phyloP scores from a whole-genome alignment of 768 basidiomycete species.

The Tephrocybe sp. region DNA sequence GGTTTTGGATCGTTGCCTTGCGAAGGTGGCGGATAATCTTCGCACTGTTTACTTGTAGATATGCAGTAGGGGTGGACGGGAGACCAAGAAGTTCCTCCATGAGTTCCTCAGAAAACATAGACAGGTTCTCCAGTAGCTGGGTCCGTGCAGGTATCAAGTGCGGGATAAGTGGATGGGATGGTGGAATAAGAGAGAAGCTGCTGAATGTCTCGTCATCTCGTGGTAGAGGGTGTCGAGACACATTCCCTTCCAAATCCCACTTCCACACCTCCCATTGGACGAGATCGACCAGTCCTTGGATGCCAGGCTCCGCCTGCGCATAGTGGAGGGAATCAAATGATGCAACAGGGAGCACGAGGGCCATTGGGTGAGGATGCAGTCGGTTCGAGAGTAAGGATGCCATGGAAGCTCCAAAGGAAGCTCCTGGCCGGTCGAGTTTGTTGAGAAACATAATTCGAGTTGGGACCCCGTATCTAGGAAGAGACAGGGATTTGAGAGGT shows the following conservation, averaged over 20 bases:
- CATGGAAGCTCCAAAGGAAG: constrained; percentile 72
- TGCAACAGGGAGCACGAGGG: constrained; percentile 72
- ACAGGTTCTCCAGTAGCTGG: constrained; percentile 73
- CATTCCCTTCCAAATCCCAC: constrained; percentile 57
- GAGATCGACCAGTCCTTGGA: constrained; percentile 83
- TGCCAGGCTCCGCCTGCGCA: constrained; percentile 72
- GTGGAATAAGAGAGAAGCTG: constrained; percentile 44
- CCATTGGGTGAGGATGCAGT: constrained; percentile 73
- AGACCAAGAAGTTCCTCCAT: constrained; percentile 68
- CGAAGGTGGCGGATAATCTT: constrained; percentile 67
- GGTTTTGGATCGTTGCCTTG: constrained; percentile 59
- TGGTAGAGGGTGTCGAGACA: constrained; percentile 50
- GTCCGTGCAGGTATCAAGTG: constrained; percentile 68
- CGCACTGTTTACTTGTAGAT: constrained; percentile 56
- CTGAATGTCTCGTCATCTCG: constrained; percentile 43
- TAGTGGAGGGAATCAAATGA: constrained; percentile 73
- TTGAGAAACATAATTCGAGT: constrained; percentile 83
- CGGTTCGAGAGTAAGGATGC: constrained; percentile 73
- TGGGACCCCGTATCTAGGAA: constrained; percentile 69
- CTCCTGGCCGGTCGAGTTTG: constrained; percentile 86
- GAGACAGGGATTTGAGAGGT: constrained; percentile 3
- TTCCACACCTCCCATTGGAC: constrained; percentile 84
- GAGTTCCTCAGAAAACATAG: constrained; percentile 80
- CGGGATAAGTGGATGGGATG: constrained; percentile 65
- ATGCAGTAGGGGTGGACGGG: constrained; percentile 58